Conservation (phyloP, 148 eudicot genomes). For the Cornus florida region DNA sequence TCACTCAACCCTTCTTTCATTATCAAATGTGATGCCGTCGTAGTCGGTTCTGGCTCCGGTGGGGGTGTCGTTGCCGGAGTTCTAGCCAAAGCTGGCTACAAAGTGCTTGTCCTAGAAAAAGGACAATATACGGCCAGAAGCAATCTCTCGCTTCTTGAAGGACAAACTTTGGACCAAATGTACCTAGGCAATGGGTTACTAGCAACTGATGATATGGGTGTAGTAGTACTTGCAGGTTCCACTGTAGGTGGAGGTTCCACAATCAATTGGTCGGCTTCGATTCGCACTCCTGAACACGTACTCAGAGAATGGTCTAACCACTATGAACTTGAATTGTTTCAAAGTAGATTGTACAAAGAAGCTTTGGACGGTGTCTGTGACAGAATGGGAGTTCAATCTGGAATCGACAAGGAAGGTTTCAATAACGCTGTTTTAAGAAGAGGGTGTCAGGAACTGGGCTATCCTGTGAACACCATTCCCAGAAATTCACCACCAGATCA, state of each 20-base stretch:
- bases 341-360: conserved; percentile 40
- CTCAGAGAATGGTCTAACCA: conserved; percentile 50
- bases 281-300: conserved; percentile 60
- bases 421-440: conserved; percentile 54
- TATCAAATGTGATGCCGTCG: conserved; percentile 64
- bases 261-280: conserved; percentile 76
- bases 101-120: conserved; percentile 74
- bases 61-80: conserved; percentile 75
- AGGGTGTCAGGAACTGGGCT: conserved; percentile 71
- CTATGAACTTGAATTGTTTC: conserved; percentile 46
- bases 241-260: conserved; percentile 84
- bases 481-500: conserved; percentile 58
- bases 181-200: conserved; percentile 61
- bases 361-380: conserved; percentile 62
- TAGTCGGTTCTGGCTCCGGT: conserved; percentile 77
- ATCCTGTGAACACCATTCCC: conserved; percentile 46
- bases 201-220: conserved; percentile 42
- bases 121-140: conserved; percentile 57
- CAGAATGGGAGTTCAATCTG: conserved; percentile 72
- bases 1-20: conserved; percentile 29
- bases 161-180: conserved; percentile 57
- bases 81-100: conserved; percentile 67
- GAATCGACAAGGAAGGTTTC: conserved; percentile 57
- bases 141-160: conserved; percentile 68
- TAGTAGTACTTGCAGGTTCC: conserved; percentile 58